A percentile compares a stretch with the other conserved stretches of the same genome.
phyloP scores from a whole-genome alignment of 345 rosid species.

The Bruguiera parviflora region DNA sequence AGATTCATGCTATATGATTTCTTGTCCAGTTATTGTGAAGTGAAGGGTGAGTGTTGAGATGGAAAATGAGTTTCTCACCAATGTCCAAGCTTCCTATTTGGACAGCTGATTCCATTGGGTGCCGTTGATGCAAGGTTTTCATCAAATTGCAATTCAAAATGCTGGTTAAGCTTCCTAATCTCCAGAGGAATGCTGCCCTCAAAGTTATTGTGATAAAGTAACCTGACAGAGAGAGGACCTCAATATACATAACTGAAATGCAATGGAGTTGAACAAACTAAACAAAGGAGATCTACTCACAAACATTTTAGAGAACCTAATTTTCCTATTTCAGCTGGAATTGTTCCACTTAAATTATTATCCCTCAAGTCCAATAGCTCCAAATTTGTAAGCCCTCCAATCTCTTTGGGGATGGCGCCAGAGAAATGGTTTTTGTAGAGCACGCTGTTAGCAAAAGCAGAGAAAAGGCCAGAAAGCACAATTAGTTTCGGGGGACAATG shows the following conservation, averaged over 20 bases:
- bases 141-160: slow-evolving; percentile 53
- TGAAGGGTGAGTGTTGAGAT: neutral
- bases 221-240: slow-evolving; percentile 40
- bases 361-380: slow-evolving; percentile 67
- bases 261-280: neutral
- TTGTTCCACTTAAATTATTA: slow-evolving; percentile 58
- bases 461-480: slow-evolving; percentile 5
- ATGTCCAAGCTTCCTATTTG: slow-evolving; percentile 57
- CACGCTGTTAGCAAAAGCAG: slow-evolving; percentile 34
- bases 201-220: slow-evolving; percentile 66
- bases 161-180: slow-evolving; percentile 50
- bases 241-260: slow-evolving; percentile 7
- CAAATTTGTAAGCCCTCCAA: slow-evolving; percentile 49
- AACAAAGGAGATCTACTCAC: slow-evolving; percentile 43
- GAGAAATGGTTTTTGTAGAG: slow-evolving; percentile 52
- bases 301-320: slow-evolving; percentile 51
- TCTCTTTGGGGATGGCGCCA: slow-evolving; percentile 66
- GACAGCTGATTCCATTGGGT: slow-evolving; percentile 30
- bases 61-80: slow-evolving; percentile 43
- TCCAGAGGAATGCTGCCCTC: slow-evolving; percentile 46
- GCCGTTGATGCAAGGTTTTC: slow-evolving; percentile 32
- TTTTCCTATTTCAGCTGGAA: slow-evolving; percentile 57
- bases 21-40: neutral
- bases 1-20: neutral
- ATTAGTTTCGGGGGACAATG: neutral